Conservation (phyloP, 2,329 filamentous ascomycete genomes). For the Akanthomyces lecanii region DNA sequence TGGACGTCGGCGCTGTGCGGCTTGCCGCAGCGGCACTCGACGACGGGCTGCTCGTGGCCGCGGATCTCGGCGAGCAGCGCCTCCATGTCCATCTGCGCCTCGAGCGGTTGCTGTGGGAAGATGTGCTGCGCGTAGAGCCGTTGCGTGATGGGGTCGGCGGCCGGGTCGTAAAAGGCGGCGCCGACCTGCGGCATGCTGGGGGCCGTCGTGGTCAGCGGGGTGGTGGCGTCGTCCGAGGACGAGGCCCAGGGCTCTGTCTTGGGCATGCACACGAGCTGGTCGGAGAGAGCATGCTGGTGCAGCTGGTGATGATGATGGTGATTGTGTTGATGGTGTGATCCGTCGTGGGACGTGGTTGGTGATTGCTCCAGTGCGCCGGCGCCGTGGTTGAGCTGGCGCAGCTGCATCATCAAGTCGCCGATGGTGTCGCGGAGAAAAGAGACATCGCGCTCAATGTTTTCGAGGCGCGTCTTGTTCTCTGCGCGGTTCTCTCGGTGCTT, state of each 20-base stretch:
- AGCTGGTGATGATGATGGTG: neutral
- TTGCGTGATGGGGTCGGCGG: neutral
- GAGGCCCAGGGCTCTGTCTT: neutral
- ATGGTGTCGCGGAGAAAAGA: conserved; percentile 23
- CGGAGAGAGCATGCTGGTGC: neutral
- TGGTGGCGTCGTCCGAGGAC: neutral
- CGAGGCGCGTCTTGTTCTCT: conserved; percentile 25
- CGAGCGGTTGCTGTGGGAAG: neutral
- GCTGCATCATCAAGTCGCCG: conserved; percentile 21
- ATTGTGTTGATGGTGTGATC: neutral
- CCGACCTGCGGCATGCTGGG: conserved; percentile 13
- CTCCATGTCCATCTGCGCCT: conserved; percentile 5
- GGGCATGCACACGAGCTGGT: neutral
- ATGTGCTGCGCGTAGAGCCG: conserved; percentile 2
- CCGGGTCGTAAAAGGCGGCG: neutral
- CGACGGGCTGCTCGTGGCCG: conserved; percentile 6
- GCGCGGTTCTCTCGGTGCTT: conserved; percentile 26
- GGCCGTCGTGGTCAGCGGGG: conserved; percentile 12
- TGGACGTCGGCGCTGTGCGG: conserved; percentile 23
- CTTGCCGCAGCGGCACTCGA: conserved; percentile 27
- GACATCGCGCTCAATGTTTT: conserved; percentile 26
- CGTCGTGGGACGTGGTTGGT: too few relatives aligned
- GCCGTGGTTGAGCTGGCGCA: conserved; percentile 10
- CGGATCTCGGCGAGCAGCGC: conserved; percentile 4
- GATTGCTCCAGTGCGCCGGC: too few relatives aligned